phyloP scores from a whole-genome alignment of 192 early-diverging fungal genomes.

The Pecoramyces ruminantium region DNA sequence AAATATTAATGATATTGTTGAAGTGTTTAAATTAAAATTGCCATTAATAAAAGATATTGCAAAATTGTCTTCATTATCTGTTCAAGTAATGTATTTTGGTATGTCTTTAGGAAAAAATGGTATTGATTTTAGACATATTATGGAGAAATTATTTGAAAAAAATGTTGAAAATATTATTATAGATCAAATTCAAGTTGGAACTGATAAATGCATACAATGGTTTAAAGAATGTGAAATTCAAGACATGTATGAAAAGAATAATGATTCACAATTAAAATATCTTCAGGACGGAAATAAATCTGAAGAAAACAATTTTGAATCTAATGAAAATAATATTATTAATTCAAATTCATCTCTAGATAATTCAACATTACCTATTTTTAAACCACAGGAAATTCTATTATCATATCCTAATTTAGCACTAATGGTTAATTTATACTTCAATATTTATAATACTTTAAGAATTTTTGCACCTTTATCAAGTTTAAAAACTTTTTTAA shows the following conservation, averaged over 20 bases:
- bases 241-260: not conserved
- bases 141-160: slow-evolving; percentile 40
- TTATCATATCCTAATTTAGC: not conserved
- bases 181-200: slow-evolving; percentile 23
- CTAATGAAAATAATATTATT: not conserved
- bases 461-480: not conserved
- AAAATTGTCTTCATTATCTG: slow-evolving; percentile 36
- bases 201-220: slow-evolving; percentile 21
- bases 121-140: slow-evolving; percentile 48
- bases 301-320: not conserved
- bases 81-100: slow-evolving; percentile 68
- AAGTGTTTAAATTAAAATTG: slow-evolving; percentile 19
- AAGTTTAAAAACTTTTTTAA: not conserved
- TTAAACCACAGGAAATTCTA: not conserved
- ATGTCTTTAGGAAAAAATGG: slow-evolving; percentile 62
- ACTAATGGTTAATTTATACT: not conserved
- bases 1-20: slow-evolving; percentile 19
- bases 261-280: not conserved
- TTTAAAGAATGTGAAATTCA: slow-evolving; percentile 1
- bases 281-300: not conserved
- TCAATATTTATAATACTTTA: not conserved
- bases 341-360: not conserved
- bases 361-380: not conserved
- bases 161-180: slow-evolving; percentile 33
- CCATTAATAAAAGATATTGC: slow-evolving; percentile 41